Percentiles rank a stretch among this genome's conserved stretches.
These are phyloP conservation scores for Jimgerdemannia lactiflua DNA, from an alignment of 192 early-diverging fungal species.

Conservation along the genomic window DNA sequence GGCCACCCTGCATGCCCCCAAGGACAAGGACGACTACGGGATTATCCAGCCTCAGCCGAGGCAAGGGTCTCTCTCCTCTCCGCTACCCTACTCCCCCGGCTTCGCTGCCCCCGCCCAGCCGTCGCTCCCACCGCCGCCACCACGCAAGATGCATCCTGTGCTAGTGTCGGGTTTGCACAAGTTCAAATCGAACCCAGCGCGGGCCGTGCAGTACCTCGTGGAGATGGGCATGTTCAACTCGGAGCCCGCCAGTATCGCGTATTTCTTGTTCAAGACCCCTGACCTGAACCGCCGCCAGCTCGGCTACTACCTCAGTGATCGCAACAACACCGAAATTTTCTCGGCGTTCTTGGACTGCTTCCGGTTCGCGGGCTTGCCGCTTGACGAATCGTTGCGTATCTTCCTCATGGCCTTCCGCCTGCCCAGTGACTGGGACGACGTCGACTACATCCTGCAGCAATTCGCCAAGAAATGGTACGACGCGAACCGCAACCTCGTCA, in stretches of 20 bases:
- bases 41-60: constrained; percentile 3
- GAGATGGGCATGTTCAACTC: constrained; percentile 49
- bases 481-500: constrained; percentile 53
- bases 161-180: constrained; percentile 56
- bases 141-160: constrained; percentile 51
- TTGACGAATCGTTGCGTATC: constrained; percentile 60
- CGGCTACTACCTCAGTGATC: constrained; percentile 48
- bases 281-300: constrained; percentile 56
- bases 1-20: constrained; percentile 37
- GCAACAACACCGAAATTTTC: constrained; percentile 53
- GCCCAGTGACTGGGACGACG: constrained; percentile 40
- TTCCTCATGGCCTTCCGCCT: constrained; percentile 50
- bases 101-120: neutral
- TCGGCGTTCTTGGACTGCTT: constrained; percentile 53
- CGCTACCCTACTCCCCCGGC: neutral
- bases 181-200: constrained; percentile 55
- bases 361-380: constrained; percentile 44
- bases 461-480: constrained; percentile 65
- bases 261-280: constrained; percentile 65
- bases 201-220: constrained; percentile 54
- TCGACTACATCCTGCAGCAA: constrained; percentile 53
- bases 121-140: constrained; percentile 24
- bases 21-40: constrained; percentile 33
- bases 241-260: constrained; percentile 59
- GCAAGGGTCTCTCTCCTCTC: constrained; percentile 2